phyloP scores from a whole-genome alignment of 306 rosid species.

The Vachellia pachyceras region DNA sequence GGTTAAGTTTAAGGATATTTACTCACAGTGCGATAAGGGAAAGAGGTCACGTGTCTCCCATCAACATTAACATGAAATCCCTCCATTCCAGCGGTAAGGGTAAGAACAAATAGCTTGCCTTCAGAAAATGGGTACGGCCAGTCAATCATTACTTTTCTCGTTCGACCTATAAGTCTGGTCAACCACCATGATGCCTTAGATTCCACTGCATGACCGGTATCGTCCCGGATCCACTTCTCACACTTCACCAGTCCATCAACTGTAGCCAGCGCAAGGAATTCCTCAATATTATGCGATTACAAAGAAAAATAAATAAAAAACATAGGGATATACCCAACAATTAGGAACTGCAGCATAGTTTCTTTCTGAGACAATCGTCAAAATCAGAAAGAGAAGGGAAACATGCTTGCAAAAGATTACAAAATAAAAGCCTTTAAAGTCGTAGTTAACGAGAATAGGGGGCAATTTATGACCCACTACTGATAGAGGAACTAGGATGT shows the following conservation, averaged over 20 bases:
- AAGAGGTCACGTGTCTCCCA: slow-evolving; percentile 80
- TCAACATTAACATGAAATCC: slow-evolving; percentile 87
- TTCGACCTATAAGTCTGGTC: slow-evolving; percentile 69
- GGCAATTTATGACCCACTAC: slow-evolving; percentile 1
- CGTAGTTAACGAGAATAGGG: background rate
- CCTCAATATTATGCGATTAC: slow-evolving; percentile 37
- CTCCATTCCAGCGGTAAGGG: slow-evolving; percentile 85
- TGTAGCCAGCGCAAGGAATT: slow-evolving; percentile 48
- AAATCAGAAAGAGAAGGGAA: background rate
- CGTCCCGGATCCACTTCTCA: slow-evolving; percentile 86
- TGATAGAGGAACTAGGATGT: background rate
- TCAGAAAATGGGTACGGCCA: slow-evolving; percentile 86
- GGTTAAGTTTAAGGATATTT: slow-evolving; percentile 27
- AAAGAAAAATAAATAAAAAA: slow-evolving; percentile 6
- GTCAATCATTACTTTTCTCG: slow-evolving; percentile 65
- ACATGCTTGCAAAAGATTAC: background rate
- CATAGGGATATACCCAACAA: background rate
- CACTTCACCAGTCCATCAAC: slow-evolving; percentile 90
- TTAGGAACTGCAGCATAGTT: background rate
- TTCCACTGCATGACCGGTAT: slow-evolving; percentile 51
- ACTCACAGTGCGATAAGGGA: slow-evolving; percentile 90
- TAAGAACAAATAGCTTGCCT: slow-evolving; percentile 80
- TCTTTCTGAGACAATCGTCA: background rate
- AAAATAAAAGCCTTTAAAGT: background rate
- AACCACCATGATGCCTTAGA: slow-evolving; percentile 84